phyloP scores from a whole-genome alignment of 192 early-diverging fungal genomes.

The Coemansia sp. region DNA sequence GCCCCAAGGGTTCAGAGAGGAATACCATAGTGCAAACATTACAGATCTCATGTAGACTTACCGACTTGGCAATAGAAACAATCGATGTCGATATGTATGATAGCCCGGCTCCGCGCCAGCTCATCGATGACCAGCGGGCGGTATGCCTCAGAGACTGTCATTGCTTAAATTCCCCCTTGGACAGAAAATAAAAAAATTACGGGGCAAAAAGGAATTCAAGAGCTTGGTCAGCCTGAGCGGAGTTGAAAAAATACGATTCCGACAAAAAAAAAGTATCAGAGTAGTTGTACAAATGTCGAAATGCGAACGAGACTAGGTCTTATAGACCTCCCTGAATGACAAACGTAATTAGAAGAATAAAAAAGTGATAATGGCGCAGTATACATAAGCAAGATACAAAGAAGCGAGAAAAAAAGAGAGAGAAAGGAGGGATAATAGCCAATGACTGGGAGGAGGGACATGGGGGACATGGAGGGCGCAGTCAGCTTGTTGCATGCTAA shows the following conservation, averaged over 20 bases:
- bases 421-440: neutral
- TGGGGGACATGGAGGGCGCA: neutral
- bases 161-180: neutral
- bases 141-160: constrained; percentile 17
- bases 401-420: neutral
- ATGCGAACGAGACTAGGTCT: neutral
- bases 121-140: constrained; percentile 27
- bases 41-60: constrained; percentile 36
- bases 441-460: neutral
- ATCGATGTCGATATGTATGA: constrained; percentile 64
- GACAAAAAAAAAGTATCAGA: neutral
- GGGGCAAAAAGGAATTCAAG: neutral
- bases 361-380: neutral
- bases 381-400: neutral
- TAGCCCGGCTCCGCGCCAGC: constrained; percentile 55
- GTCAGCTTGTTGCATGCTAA: neutral
- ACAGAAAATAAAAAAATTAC: neutral
- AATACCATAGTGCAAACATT: neutral
- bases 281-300: neutral
- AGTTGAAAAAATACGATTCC: neutral
- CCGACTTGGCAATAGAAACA: constrained; percentile 84
- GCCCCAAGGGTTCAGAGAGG: neutral
- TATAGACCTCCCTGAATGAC: neutral
- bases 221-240: neutral
- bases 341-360: neutral